Evolutionary conservation across 345 rosid genomes (phyloP).

Genomic region (Moricandia arvensis): DNA sequence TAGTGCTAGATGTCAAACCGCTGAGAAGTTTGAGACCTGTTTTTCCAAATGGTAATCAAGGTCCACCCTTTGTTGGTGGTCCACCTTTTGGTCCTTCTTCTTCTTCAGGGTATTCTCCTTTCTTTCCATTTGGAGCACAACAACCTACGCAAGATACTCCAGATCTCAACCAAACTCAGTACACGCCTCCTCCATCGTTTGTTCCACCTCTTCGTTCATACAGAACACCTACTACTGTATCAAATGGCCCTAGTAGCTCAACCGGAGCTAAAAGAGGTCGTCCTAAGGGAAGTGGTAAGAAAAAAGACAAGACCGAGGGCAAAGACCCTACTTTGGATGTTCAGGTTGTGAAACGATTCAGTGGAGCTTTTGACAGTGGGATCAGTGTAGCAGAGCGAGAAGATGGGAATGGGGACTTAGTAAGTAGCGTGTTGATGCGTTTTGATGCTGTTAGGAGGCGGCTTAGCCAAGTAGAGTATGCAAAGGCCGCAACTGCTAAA

Average conservation of each 20-base stretch:
- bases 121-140: constrained; percentile 51
- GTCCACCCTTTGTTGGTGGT: constrained; percentile 49
- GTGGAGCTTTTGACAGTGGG: constrained; percentile 37
- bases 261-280: constrained; percentile 36
- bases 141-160: constrained; percentile 31
- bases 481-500: constrained; percentile 45
- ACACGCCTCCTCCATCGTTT: constrained; percentile 20
- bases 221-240: constrained; percentile 39
- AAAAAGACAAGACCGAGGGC: constrained; percentile 24
- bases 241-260: constrained; percentile 31
- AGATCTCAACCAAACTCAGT: constrained; percentile 37
- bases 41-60: constrained; percentile 44
- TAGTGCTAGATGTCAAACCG: constrained; percentile 60
- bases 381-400: constrained; percentile 36
- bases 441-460: constrained; percentile 57
- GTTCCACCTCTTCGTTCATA: constrained; percentile 41
- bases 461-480: constrained; percentile 53
- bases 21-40: constrained; percentile 54
- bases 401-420: constrained; percentile 55
- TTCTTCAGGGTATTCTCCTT: constrained; percentile 52
- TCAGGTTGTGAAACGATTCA: constrained; percentile 23
- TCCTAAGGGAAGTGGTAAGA: constrained; percentile 37
- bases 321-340: constrained; percentile 1
- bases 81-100: constrained; percentile 53
- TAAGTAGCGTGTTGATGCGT: constrained; percentile 42